Percentiles rank a stretch among this genome's conserved stretches.
phyloP scores from a whole-genome alignment of 495 filamentous ascomycete genomes.

The Lepraria neglecta region DNA sequence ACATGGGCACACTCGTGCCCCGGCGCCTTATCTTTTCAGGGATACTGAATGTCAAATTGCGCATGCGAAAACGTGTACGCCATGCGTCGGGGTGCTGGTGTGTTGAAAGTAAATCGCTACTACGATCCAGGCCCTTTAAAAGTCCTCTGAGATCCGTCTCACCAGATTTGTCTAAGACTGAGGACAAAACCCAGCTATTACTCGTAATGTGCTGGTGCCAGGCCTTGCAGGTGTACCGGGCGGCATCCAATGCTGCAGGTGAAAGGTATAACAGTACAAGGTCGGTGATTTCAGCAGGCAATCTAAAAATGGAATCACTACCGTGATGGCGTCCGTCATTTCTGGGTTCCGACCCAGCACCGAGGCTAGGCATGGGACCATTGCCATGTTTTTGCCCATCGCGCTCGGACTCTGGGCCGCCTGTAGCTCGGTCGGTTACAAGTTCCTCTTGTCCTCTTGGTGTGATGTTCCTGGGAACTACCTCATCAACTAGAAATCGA shows the following conservation, averaged over 20 bases:
- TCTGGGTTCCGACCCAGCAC: not conserved
- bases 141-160: slow-evolving; percentile 3
- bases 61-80: slow-evolving; percentile 14
- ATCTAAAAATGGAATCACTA: not conserved
- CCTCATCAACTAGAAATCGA: not conserved
- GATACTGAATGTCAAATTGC: not conserved
- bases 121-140: slow-evolving; percentile 7
- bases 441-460: no score
- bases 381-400: not conserved
- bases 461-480: not conserved
- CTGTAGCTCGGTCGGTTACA: not conserved
- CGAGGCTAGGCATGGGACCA: not conserved
- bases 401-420: not conserved
- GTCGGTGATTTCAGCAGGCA: slow-evolving; percentile 13
- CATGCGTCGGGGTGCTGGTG: slow-evolving; percentile 11
- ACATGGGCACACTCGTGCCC: not conserved
- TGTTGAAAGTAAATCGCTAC: slow-evolving; percentile 5
- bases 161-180: not conserved
- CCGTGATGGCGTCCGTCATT: not conserved
- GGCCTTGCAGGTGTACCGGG: slow-evolving; percentile 13
- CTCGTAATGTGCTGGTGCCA: slow-evolving; percentile 16
- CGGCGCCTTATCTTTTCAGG: not conserved
- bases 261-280: slow-evolving; percentile 15
- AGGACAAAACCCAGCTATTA: slow-evolving; percentile 7
- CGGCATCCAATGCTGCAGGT: slow-evolving; percentile 17